Percentiles rank a stretch among this genome's conserved stretches.
phyloP scores from a whole-genome alignment of 2,329 filamentous ascomycete genomes.

The Phyllosticta citrichinensis region DNA sequence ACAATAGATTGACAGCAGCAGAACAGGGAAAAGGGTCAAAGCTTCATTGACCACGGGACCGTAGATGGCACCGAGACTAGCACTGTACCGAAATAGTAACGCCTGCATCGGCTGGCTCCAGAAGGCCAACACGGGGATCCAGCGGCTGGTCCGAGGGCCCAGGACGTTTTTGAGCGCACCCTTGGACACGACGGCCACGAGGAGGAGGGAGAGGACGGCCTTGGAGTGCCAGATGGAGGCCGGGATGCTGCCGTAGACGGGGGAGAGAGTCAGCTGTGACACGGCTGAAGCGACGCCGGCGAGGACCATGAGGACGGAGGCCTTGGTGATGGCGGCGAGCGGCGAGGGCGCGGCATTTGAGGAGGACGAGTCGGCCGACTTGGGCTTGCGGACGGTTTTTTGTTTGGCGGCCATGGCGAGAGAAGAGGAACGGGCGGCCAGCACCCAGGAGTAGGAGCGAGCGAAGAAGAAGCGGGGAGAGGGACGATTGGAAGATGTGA shows the following conservation, averaged over 20 bases:
- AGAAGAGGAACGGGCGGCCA: neutral
- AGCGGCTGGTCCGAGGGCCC: slow-evolving; percentile 20
- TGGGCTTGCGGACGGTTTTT: neutral
- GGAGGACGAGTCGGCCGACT: neutral
- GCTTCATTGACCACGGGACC: slow-evolving; percentile 69
- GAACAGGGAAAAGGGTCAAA: slow-evolving; percentile 53
- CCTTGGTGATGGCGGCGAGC: slow-evolving; percentile 19
- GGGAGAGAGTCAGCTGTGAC: slow-evolving; percentile 68
- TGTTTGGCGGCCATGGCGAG: neutral
- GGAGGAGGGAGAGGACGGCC: slow-evolving; percentile 55
- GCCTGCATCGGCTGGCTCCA: slow-evolving; percentile 67
- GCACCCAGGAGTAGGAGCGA: neutral
- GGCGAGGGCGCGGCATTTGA: neutral
- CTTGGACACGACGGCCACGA: slow-evolving; percentile 63
- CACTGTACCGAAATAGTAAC: slow-evolving; percentile 51
- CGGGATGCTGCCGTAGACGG: slow-evolving; percentile 80
- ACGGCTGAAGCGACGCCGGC: slow-evolving; percentile 57
- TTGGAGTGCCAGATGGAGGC: slow-evolving; percentile 59
- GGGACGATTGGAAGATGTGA: neutral
- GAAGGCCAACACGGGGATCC: slow-evolving; percentile 64
- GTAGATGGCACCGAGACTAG: slow-evolving; percentile 51
- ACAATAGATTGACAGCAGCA: slow-evolving; percentile 31
- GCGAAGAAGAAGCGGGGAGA: neutral
- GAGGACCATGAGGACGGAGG: slow-evolving; percentile 40
- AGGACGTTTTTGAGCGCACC: slow-evolving; percentile 40